Evolutionary conservation across 805 yeast genomes (phyloP).

Genomic region (Yamadazyma laniorum): DNA sequence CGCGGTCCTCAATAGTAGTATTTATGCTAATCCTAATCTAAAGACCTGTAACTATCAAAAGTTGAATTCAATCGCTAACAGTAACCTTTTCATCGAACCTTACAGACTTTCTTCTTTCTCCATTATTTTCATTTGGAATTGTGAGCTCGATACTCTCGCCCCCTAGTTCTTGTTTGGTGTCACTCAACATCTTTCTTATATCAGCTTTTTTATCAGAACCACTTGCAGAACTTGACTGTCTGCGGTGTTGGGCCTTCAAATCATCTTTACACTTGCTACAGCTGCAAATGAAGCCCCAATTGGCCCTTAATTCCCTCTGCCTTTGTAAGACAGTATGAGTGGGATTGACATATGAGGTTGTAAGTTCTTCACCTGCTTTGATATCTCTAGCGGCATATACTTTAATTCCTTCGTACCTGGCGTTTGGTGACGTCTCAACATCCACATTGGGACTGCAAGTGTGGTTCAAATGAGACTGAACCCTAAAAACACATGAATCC

Average conservation of each 20-base stretch:
- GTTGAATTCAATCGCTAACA: conserved; percentile 13
- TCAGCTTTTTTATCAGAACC: conserved; percentile 29
- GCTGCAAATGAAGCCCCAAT: conserved; percentile 76
- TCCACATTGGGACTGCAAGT: conserved; percentile 70
- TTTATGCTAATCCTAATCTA: too few relatives aligned
- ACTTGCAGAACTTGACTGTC: conserved; percentile 33
- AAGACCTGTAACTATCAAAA: too few relatives aligned
- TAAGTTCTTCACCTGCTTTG: conserved; percentile 62
- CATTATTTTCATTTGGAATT: conserved; percentile 35
- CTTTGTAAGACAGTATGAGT: conserved; percentile 59
- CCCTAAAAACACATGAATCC: conserved; percentile 57
- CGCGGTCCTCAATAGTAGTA: too few relatives aligned
- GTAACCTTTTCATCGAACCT: conserved; percentile 60
- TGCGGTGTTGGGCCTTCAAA: conserved; percentile 40
- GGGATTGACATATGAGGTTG: conserved; percentile 70
- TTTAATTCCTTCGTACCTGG: conserved; percentile 53
- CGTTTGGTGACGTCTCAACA: conserved; percentile 41
- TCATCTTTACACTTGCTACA: conserved; percentile 68
- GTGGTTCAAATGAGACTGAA: conserved; percentile 74
- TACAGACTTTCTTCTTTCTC: conserved; percentile 60
- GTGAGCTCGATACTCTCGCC: conserved; percentile 42
- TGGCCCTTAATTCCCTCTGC: conserved; percentile 60
- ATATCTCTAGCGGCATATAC: conserved; percentile 60
- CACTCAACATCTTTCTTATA: conserved; percentile 47
- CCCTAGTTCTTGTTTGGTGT: conserved; percentile 41